Conservation (phyloP, 257 asterid genomes). For the Solanum arcanum region DNA sequence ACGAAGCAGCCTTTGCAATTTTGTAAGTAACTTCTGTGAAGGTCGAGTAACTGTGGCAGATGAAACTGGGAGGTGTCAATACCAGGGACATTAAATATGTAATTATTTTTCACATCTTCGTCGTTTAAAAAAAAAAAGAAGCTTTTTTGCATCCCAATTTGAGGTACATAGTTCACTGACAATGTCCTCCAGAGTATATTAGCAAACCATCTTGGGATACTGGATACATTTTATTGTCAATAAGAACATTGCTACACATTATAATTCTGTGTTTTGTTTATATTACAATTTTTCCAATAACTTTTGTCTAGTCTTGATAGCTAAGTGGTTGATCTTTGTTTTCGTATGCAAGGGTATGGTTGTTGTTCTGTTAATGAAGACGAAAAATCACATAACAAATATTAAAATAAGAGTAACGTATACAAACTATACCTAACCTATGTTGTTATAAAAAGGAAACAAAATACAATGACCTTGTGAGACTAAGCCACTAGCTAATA, state of each 20-base stretch:
- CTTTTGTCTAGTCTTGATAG: neutral
- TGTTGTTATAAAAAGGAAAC: neutral
- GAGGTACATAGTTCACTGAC: constrained; percentile 8
- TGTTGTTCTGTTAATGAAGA: neutral
- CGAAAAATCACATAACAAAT: neutral
- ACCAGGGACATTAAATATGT: constrained; percentile 15
- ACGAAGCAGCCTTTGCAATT: constrained; percentile 32
- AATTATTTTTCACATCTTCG: constrained; percentile 12
- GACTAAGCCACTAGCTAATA: neutral
- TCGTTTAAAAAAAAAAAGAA: neutral
- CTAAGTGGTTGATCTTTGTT: neutral
- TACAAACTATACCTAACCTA: neutral
- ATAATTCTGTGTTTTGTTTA: neutral
- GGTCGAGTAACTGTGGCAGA: constrained; percentile 4
- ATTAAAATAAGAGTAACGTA: neutral
- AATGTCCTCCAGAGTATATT: neutral
- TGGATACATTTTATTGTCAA: neutral
- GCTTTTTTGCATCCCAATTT: neutral
- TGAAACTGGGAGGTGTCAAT: neutral
- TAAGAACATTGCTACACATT: neutral
- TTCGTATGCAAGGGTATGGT: neutral
- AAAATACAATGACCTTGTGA: neutral
- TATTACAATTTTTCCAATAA: neutral
- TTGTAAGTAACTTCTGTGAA: constrained; percentile 30
- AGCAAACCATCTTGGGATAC: neutral